Evolutionary conservation across 345 rosid species (phyloP).

Genomic region (Firmiana major): DNA sequence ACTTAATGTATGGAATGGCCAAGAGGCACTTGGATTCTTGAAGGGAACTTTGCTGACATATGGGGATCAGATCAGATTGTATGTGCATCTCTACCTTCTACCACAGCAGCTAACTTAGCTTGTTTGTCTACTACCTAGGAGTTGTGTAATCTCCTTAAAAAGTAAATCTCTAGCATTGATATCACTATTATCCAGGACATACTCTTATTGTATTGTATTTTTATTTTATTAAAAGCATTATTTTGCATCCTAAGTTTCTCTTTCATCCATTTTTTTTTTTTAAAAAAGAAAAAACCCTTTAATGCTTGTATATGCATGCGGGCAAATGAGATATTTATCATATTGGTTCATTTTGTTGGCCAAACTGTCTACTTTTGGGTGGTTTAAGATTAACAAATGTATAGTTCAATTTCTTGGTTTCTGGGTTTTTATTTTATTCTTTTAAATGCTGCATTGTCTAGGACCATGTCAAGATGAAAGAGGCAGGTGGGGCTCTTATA

Average conservation of each 20-base stretch:
- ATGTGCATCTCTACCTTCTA: slow-evolving; percentile 14
- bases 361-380: neutral
- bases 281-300: too few relatives aligned
- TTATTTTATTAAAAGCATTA: slow-evolving; percentile 1
- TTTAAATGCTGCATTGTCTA: too few relatives aligned
- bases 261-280: too few relatives aligned
- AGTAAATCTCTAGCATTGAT: slow-evolving; percentile 3
- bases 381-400: neutral
- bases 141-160: slow-evolving; percentile 16
- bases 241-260: neutral
- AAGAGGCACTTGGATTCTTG: slow-evolving; percentile 19
- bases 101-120: slow-evolving; percentile 20
- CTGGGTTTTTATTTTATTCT: neutral
- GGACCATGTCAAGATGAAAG: too few relatives aligned
- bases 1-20: slow-evolving; percentile 14
- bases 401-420: neutral
- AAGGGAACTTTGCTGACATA: slow-evolving; percentile 15
- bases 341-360: neutral
- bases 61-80: slow-evolving; percentile 13
- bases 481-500: too few relatives aligned
- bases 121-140: slow-evolving; percentile 24
- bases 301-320: neutral
- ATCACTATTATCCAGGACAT: slow-evolving; percentile 10
- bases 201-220: neutral
- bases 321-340: neutral